Conservation (phyloP, 495 filamentous ascomycete genomes). For the Lepraria neglecta region DNA sequence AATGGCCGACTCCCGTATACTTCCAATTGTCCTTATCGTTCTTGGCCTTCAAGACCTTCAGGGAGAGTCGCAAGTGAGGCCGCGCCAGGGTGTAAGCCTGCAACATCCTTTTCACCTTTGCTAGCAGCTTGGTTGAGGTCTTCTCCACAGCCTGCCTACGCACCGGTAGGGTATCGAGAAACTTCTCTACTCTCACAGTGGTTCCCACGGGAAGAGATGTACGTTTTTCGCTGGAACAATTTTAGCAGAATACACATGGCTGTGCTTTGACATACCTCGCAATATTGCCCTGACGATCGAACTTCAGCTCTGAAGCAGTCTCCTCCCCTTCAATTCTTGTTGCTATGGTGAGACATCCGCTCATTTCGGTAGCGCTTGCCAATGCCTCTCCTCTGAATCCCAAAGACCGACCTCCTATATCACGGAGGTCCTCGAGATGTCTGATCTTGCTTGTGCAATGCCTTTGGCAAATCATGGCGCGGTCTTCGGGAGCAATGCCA, state of each 20-base stretch:
- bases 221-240: conserved; percentile 35
- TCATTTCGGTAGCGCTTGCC: conserved; percentile 68
- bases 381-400: conserved; percentile 89
- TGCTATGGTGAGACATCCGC: conserved; percentile 54
- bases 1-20: conserved; percentile 39
- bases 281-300: conserved; percentile 48
- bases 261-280: conserved; percentile 32
- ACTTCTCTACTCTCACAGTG: conserved; percentile 58
- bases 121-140: conserved; percentile 52
- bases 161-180: conserved; percentile 70
- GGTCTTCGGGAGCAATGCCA: conserved; percentile 69
- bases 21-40: conserved; percentile 59
- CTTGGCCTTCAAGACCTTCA: conserved; percentile 62
- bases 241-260: background rate
- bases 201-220: conserved; percentile 70
- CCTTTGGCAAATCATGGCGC: conserved; percentile 57
- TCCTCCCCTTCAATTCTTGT: conserved; percentile 66
- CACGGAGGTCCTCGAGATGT: conserved; percentile 61
- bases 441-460: conserved; percentile 84
- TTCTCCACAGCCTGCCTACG: conserved; percentile 61
- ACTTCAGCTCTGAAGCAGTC: conserved; percentile 51
- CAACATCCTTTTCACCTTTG: conserved; percentile 60
- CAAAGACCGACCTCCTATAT: conserved; percentile 58
- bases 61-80: conserved; percentile 53
- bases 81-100: conserved; percentile 71